Conservation (phyloP, 306 rosid genomes). For the Ammopiptanthus mongolicus region DNA sequence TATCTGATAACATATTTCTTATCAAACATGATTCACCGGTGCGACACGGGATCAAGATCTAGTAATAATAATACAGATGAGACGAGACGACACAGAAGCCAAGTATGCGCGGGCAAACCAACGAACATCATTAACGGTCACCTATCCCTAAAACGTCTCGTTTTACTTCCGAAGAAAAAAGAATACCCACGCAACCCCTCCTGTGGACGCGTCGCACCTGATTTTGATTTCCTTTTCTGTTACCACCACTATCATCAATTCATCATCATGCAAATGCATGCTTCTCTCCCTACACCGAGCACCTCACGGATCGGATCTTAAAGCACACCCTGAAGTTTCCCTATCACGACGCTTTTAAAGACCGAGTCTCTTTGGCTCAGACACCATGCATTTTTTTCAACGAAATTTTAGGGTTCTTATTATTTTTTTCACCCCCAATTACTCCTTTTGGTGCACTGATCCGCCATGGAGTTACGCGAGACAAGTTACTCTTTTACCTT, state of each 20-base stretch:
- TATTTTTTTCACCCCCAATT: neutral
- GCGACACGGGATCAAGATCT: too few species aligned
- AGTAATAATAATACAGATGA: too few species aligned
- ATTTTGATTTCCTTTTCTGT: neutral
- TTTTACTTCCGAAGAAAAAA: too few species aligned
- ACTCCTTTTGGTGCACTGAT: neutral
- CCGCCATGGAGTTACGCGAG: slow-evolving; percentile 27
- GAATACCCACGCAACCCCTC: neutral
- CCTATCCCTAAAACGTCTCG: too few species aligned
- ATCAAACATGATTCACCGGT: too few species aligned
- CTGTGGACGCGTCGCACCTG: neutral
- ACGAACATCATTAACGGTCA: too few species aligned
- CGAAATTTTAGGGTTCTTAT: slow-evolving; percentile 15
- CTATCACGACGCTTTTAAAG: slow-evolving; percentile 44
- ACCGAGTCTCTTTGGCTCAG: slow-evolving; percentile 25
- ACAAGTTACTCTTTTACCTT: slow-evolving; percentile 13
- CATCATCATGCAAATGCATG: neutral
- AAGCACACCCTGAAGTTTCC: slow-evolving; percentile 4
- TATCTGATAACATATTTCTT: too few species aligned
- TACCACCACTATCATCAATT: neutral
- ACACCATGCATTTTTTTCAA: neutral
- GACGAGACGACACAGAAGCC: too few species aligned
- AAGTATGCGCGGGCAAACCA: too few species aligned
- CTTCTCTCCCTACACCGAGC: slow-evolving; percentile 19
- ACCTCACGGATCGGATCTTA: slow-evolving; percentile 69